These are phyloP conservation scores for Suillus hirtellus DNA, from an alignment of 768 basidiomycete genomes.

Conservation along the genomic window DNA sequence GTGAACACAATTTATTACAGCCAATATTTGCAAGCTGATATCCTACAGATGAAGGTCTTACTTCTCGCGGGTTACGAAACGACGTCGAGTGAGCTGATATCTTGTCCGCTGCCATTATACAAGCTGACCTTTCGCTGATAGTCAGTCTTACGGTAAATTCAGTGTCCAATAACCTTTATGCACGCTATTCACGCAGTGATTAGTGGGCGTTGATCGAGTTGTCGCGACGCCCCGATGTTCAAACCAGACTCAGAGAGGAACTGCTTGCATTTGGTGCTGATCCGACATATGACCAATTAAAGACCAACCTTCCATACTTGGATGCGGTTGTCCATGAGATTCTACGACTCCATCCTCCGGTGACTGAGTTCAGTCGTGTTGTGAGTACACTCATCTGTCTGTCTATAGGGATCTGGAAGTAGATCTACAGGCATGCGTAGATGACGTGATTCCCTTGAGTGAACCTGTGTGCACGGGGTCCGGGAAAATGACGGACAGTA, in stretches of 20 bases:
- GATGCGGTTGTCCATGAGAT: conserved; percentile 43
- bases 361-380: conserved; percentile 30
- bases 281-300: conserved; percentile 43
- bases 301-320: conserved; percentile 38
- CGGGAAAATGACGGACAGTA: conserved; percentile 30
- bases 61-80: conserved; percentile 20
- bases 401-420: neutral
- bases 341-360: conserved; percentile 38
- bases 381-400: conserved; percentile 22
- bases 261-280: conserved; percentile 29
- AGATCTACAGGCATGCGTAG: conserved; percentile 33
- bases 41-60: conserved; percentile 15
- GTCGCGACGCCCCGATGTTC: conserved; percentile 26
- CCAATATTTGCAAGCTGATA: neutral
- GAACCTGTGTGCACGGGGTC: conserved; percentile 29
- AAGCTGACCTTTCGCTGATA: neutral
- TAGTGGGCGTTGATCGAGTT: conserved; percentile 38
- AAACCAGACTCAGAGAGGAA: conserved; percentile 30
- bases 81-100: conserved; percentile 25
- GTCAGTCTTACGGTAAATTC: conserved; percentile 12
- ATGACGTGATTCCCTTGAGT: conserved; percentile 41
- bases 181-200: neutral
- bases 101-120: neutral
- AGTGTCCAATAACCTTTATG: neutral
- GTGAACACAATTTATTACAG: neutral